A percentile compares a stretch with the other conserved stretches of the same genome.
Conservation (phyloP, 2,329 filamentous ascomycete genomes). For the Fusarium phyllophilum region DNA sequence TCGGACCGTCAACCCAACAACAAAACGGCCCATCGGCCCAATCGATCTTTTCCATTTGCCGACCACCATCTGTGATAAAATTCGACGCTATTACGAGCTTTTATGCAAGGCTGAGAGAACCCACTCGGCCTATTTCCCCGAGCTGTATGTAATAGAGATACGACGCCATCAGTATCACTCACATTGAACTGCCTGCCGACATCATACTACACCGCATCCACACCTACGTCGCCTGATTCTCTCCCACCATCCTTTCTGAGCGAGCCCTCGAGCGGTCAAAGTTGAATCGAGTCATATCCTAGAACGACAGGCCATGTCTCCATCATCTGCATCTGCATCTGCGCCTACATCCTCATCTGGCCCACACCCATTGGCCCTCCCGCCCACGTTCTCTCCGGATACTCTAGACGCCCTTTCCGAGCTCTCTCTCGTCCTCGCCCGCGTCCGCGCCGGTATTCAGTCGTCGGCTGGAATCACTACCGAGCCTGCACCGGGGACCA, state of each 20-base stretch:
- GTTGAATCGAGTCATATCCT: conserved; percentile 10
- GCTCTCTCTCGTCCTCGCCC: conserved; percentile 80
- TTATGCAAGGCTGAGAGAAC: conserved; percentile 38
- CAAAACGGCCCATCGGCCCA: conserved; percentile 38
- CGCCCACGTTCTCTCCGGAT: conserved; percentile 78
- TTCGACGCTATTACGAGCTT: conserved; percentile 28
- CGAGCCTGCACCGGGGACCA: conserved; percentile 52
- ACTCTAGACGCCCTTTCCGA: conserved; percentile 87
- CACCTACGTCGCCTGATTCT: conserved; percentile 28
- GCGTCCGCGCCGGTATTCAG: conserved; percentile 68
- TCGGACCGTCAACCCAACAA: conserved; percentile 37
- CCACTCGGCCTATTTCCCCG: conserved; percentile 30
- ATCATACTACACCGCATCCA: conserved; percentile 28
- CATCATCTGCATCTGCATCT: conserved; percentile 42
- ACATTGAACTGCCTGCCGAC: conserved; percentile 2
- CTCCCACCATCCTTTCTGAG: background rate
- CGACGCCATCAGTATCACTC: background rate
- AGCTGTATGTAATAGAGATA: conserved; percentile 8
- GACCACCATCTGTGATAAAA: conserved; percentile 21
- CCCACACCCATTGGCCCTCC: conserved; percentile 60
- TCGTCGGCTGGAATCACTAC: conserved; percentile 53
- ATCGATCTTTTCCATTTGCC: conserved; percentile 38
- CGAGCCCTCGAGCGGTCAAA: conserved; percentile 19
- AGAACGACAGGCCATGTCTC: conserved; percentile 35
- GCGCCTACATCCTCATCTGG: conserved; percentile 29